Base-by-base conservation (phyloP, 306 rosid genomes). In the Hylodesmum podocarpum region DNA sequence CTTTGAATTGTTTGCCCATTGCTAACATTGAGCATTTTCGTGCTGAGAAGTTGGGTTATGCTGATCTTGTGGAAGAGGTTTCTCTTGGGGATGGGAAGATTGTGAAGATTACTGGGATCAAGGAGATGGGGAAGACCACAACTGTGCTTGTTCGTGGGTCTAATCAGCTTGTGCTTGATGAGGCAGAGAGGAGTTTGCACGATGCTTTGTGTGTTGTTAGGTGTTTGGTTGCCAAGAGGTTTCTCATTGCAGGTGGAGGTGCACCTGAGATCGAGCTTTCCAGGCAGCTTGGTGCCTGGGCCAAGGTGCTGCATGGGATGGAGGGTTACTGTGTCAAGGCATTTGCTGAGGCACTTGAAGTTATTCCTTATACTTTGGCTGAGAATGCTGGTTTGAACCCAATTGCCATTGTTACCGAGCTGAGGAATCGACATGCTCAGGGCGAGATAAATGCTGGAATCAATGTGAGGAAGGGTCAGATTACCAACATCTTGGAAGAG, bases 391-490 rank as follows among this genome's bases (percentile, higher is more conserved):
- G 99, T 29, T 75, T 95, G 85, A 95, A 95, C 75, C 96, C 99
- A 0, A 95, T 95, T 71, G 84, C 89, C 0, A 95, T 95, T 75
- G 99, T 95, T 61, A 95, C 99, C 0, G 99, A 95, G 92, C 96
- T 95, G 85, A 90, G 98, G 86, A 95, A 95, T 81, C 92, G 97
- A 8, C 99, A 95, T 47, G 97, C 97, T 0, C 94, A 95, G 84
- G 99, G 98, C 2, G 99, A 95, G 87, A 88, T 92, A 55, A 95
- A 91, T 81, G 73, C 97, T 10, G 99, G 99, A 71, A 95, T 95
- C 77, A 95, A 95, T 82, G 99, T 95, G 84, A 92, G 99, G 94
- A 95, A 95, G 86, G 99, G 99, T 80, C 99, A 90, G 89, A 95
- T 95, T 69, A 95, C 99, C 9, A 92, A 95, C 80, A 95, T 95